These are phyloP conservation scores for Juncus inflexus DNA, from an alignment of 176 grass and related monocot species.

Conservation along the genomic window DNA sequence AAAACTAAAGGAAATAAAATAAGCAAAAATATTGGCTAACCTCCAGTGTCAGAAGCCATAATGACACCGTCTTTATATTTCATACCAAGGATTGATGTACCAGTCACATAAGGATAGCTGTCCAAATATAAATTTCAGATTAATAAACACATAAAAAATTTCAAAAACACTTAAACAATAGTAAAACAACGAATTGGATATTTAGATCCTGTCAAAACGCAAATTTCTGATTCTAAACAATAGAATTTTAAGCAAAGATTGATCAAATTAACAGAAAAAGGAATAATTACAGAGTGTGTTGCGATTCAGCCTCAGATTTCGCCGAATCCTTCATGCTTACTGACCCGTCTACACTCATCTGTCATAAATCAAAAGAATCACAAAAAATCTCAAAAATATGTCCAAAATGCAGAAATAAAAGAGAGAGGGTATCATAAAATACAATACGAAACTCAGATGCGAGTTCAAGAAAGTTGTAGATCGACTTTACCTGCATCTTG, in stretches of 20 bases:
- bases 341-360: slow-evolving; percentile 14
- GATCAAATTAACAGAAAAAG: not conserved
- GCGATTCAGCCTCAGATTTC: slow-evolving; percentile 6
- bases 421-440: too few relatives aligned
- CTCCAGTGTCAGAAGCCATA: slow-evolving; percentile 87
- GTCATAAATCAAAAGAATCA: not conserved
- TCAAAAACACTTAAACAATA: not conserved
- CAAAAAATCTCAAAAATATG: too few relatives aligned
- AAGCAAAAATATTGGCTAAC: slow-evolving; percentile 24
- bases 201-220: not conserved
- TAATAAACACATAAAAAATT: not conserved
- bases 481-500: too few relatives aligned
- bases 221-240: not conserved
- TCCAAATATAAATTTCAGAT: slow-evolving; percentile 7
- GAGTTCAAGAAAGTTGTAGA: too few relatives aligned
- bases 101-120: slow-evolving; percentile 97
- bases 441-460: too few relatives aligned
- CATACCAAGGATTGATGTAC: slow-evolving; percentile 86
- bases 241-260: not conserved
- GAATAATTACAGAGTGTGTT: slow-evolving; percentile 21
- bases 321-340: slow-evolving; percentile 6
- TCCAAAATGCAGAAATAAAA: too few relatives aligned
- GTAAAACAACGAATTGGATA: not conserved
- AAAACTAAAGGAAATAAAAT: not conserved
- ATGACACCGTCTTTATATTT: slow-evolving; percentile 98